Evolutionary conservation across 177 flowering plant genomes (phyloP).

Genomic region (Tripterygium wilfordii): DNA sequence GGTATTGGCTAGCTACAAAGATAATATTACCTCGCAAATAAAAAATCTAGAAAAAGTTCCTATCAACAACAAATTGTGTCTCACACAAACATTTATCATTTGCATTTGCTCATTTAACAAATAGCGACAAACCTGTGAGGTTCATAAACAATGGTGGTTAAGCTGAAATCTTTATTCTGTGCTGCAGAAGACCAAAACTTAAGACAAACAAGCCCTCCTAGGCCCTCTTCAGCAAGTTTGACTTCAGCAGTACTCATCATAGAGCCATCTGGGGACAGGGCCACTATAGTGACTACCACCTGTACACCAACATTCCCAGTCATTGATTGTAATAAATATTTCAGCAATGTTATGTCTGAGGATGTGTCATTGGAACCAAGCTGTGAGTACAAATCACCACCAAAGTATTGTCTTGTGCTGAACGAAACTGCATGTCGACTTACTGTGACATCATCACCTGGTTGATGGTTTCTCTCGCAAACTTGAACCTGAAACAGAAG

Average conservation of each 20-base stretch:
- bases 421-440: constrained; percentile 2
- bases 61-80: too few species aligned
- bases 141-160: constrained; percentile 85
- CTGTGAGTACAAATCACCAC: too few species aligned
- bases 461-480: constrained; percentile 91
- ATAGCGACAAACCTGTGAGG: constrained; percentile 76
- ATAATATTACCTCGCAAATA: too few species aligned
- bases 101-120: neutral
- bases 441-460: constrained; percentile 85
- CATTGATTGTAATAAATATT: constrained; percentile 1
- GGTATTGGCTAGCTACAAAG: too few species aligned
- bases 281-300: constrained; percentile 60
- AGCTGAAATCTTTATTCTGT: constrained; percentile 43
- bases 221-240: constrained; percentile 77
- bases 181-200: constrained; percentile 70
- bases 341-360: neutral
- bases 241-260: constrained; percentile 77
- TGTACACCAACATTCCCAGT: constrained; percentile 28
- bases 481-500: constrained; percentile 67
- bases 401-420: neutral
- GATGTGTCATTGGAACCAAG: neutral
- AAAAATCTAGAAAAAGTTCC: too few species aligned
- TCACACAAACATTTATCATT: too few species aligned
- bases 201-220: constrained; percentile 82
- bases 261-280: constrained; percentile 80